Conservation (phyloP, 495 filamentous ascomycete genomes). For the Penicillium cinerascens region DNA sequence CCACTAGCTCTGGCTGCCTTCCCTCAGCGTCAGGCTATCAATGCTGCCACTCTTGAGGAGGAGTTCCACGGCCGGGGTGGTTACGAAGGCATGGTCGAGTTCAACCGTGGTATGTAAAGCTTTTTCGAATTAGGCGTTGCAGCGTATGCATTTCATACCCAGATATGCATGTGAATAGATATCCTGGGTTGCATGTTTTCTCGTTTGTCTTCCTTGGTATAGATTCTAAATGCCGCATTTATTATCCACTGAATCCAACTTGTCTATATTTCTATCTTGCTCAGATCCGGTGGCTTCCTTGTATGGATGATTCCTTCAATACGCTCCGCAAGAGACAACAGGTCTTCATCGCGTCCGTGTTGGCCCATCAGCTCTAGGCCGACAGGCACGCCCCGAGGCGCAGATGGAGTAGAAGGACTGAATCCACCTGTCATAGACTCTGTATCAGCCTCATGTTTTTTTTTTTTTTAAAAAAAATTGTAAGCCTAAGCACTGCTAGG, state of each 20-base stretch:
- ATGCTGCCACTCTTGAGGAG: constrained; percentile 67
- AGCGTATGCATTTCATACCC: constrained; percentile 4
- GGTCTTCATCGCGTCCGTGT: constrained; percentile 47
- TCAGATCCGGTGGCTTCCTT: constrained; percentile 42
- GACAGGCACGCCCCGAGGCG: constrained; percentile 55
- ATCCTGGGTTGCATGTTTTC: not conserved
- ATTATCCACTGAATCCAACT: not conserved
- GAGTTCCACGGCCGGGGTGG: constrained; percentile 81
- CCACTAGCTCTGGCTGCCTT: constrained; percentile 79
- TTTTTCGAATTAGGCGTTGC: constrained; percentile 4
- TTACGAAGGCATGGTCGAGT: constrained; percentile 71
- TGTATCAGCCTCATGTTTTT: not conserved
- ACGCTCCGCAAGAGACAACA: constrained; percentile 49
- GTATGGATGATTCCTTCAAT: constrained; percentile 40
- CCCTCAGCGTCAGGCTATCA: constrained; percentile 80
- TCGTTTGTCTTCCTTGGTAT: not conserved
- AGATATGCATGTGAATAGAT: constrained; percentile 2
- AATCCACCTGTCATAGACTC: constrained; percentile 35
- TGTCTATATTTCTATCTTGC: not conserved
- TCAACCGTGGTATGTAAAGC: constrained; percentile 80
- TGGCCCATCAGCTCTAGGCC: constrained; percentile 62
- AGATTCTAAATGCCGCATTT: not conserved
- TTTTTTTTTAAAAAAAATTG: too few species aligned
- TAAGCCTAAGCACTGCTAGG: not conserved
- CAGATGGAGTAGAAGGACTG: constrained; percentile 39